Evolutionary conservation across 1,284 basidiomycete species (phyloP).

Genomic region (Agaricales sp.): DNA sequence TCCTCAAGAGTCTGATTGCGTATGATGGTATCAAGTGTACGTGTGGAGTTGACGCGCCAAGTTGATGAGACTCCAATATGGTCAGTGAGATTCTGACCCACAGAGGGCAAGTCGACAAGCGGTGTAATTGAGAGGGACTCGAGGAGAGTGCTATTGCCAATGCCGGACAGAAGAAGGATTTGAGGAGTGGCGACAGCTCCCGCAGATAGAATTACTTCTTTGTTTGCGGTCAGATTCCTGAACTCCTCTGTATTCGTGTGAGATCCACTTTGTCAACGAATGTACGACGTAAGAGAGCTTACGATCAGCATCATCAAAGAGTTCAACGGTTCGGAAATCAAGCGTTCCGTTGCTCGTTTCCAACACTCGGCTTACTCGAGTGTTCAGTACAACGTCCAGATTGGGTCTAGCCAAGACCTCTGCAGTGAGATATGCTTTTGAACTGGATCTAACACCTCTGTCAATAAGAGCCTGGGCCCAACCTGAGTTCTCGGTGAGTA

Average conservation of each 20-base stretch:
- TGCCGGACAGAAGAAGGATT: slow-evolving; percentile 28
- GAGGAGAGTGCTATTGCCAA: slow-evolving; percentile 22
- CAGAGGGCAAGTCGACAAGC: slow-evolving; percentile 21
- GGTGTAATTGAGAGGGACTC: slow-evolving; percentile 19
- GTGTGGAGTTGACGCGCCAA: slow-evolving; percentile 14
- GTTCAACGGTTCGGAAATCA: slow-evolving; percentile 14
- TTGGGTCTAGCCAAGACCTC: slow-evolving; percentile 14
- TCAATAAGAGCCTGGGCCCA: slow-evolving; percentile 17
- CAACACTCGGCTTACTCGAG: slow-evolving; percentile 15
- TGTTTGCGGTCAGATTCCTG: slow-evolving; percentile 10
- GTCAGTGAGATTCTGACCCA: slow-evolving; percentile 30
- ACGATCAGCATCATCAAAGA: slow-evolving; percentile 9
- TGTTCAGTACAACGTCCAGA: slow-evolving; percentile 16
- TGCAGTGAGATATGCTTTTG: slow-evolving; percentile 18
- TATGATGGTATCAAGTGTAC: slow-evolving; percentile 15
- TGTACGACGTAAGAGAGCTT: slow-evolving; percentile 4
- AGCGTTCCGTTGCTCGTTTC: slow-evolving; percentile 2
- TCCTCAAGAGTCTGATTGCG: slow-evolving; percentile 13
- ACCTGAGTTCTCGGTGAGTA: slow-evolving; percentile 5
- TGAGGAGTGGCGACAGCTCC: slow-evolving; percentile 21
- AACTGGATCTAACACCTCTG: slow-evolving; percentile 15
- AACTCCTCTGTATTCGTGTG: slow-evolving; percentile 18
- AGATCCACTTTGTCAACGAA: slow-evolving; percentile 11
- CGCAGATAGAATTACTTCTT: slow-evolving; percentile 24
- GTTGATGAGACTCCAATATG: slow-evolving; percentile 19